Evolutionary conservation across 257 asterid species (phyloP).

Genomic region (Vinca minor): DNA sequence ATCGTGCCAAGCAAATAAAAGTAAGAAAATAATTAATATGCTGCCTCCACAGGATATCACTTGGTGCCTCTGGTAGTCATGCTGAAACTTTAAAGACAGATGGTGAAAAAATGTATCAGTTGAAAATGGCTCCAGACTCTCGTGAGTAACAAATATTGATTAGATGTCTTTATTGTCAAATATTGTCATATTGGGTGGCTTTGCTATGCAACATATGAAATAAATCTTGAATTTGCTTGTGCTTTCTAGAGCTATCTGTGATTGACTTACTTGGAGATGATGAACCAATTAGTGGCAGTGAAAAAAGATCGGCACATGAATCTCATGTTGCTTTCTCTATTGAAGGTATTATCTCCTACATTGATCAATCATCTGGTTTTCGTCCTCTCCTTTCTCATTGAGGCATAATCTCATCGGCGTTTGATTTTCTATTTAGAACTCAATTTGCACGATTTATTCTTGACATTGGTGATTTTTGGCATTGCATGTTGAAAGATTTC

Average conservation of each 20-base stretch:
- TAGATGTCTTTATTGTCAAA: constrained; percentile 2
- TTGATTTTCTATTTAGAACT: background rate
- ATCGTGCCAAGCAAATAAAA: too few species aligned
- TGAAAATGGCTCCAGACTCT: constrained; percentile 13
- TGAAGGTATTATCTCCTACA: constrained; percentile 46
- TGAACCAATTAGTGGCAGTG: constrained; percentile 32
- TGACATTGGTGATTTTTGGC: background rate
- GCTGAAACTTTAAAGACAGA: constrained; percentile 27
- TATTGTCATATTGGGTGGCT: background rate
- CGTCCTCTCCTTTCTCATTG: background rate
- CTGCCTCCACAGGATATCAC: constrained; percentile 23
- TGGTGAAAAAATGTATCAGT: constrained; percentile 20
- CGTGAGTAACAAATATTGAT: constrained; percentile 22
- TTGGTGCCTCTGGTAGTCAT: constrained; percentile 28
- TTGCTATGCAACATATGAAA: constrained; percentile 1
- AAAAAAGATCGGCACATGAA: constrained; percentile 35
- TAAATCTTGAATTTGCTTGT: constrained; percentile 4
- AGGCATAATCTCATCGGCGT: background rate
- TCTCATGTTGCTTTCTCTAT: constrained; percentile 78
- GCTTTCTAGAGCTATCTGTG: constrained; percentile 53
- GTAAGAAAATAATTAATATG: background rate
- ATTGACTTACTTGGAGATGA: constrained; percentile 66
- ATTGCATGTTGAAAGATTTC: background rate
- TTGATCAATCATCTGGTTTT: constrained; percentile 4
- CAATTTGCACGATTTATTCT: background rate